Conservation (phyloP, 441 rosid genomes). For the Bocquillonia castaneifolia region DNA sequence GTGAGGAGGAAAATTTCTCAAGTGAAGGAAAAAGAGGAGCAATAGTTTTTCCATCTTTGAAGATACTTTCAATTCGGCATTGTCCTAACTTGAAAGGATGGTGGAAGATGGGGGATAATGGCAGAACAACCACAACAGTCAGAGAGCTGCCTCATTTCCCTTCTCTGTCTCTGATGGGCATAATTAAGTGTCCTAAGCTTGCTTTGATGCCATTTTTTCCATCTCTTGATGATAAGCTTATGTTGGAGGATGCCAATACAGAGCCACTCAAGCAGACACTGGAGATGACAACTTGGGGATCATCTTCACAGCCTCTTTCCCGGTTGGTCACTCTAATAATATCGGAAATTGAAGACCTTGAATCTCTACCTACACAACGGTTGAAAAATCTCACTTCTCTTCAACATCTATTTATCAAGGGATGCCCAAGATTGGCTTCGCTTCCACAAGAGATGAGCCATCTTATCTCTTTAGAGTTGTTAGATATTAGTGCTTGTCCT, state of each 20-base stretch:
- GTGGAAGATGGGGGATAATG: constrained; percentile 7
- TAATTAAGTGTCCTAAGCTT: constrained; percentile 16
- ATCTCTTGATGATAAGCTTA: background rate
- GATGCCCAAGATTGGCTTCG: constrained; percentile 4
- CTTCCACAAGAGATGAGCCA: constrained; percentile 1
- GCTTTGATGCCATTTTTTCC: constrained; percentile 27
- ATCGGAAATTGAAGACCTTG: background rate
- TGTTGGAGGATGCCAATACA: background rate
- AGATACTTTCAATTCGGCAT: background rate
- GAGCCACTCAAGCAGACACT: constrained; percentile 8
- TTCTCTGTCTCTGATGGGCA: constrained; percentile 10
- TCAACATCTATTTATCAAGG: background rate
- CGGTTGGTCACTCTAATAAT: constrained; percentile 12
- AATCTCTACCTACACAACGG: constrained; percentile 11
- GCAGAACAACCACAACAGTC: too few species aligned
- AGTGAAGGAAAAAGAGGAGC: background rate
- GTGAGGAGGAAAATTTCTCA: background rate
- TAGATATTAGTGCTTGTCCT: background rate
- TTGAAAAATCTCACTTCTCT: constrained; percentile 20
- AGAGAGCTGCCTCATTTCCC: constrained; percentile 16
- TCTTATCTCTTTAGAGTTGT: background rate
- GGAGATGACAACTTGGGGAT: background rate
- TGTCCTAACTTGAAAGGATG: constrained; percentile 19
- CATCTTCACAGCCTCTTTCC: constrained; percentile 4
- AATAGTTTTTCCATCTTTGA: background rate